Evolutionary conservation across 83 land plant species (phyloP).

Genomic region (Diphasiastrum complanatum): DNA sequence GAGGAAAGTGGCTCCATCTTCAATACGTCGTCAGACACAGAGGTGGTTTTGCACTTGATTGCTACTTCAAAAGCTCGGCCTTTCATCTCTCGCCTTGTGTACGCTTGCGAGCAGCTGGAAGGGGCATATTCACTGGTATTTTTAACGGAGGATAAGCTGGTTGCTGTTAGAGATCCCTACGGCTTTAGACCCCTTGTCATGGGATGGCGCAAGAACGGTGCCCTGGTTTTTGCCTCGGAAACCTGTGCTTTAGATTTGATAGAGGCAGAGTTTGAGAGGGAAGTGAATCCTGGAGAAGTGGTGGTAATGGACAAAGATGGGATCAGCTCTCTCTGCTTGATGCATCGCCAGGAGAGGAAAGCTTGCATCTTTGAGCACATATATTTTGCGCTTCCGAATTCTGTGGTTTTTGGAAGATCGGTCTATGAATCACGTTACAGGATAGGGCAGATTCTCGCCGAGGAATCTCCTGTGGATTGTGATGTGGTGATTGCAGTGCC

Average conservation of each 20-base stretch:
- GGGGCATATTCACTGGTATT: conserved; percentile 93
- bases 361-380: conserved; percentile 89
- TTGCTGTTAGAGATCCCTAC: conserved; percentile 81
- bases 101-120: conserved; percentile 69
- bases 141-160: conserved; percentile 66
- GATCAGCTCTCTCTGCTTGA: conserved; percentile 49
- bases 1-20: conserved; percentile 86
- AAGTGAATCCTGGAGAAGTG: conserved; percentile 81
- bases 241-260: conserved; percentile 88
- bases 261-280: conserved; percentile 64
- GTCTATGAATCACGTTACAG: conserved; percentile 62
- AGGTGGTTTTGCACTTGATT: conserved; percentile 83
- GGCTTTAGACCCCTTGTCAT: conserved; percentile 92
- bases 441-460: conserved; percentile 66
- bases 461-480: conserved; percentile 64
- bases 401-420: conserved; percentile 73
- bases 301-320: conserved; percentile 61
- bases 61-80: conserved; percentile 65
- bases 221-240: conserved; percentile 85
- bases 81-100: conserved; percentile 56
- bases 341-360: conserved; percentile 48
- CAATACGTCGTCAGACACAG: conserved; percentile 85
- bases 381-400: conserved; percentile 81
- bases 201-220: conserved; percentile 70
- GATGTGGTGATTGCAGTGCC: conserved; percentile 97